These are phyloP conservation scores for Heliosperma pusillum DNA, from an alignment of 148 eudicot species.

Conservation along the genomic window DNA sequence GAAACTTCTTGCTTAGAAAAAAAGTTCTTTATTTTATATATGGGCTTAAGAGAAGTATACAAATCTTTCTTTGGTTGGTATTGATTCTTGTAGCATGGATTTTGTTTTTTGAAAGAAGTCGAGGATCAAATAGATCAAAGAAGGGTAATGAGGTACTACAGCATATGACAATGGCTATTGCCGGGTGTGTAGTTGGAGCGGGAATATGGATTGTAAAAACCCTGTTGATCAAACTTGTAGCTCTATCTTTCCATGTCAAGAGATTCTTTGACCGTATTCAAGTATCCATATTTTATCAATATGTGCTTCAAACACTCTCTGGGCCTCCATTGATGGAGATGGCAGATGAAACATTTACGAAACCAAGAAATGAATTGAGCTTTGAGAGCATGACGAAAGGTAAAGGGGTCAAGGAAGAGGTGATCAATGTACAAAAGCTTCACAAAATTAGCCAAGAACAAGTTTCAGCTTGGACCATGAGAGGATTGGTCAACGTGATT, in stretches of 20 bases:
- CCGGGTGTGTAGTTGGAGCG: slow-evolving; percentile 64
- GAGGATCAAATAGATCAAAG: slow-evolving; percentile 45
- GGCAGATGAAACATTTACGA: slow-evolving; percentile 23
- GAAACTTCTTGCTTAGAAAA: slow-evolving; percentile 61
- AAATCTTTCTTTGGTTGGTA: slow-evolving; percentile 62
- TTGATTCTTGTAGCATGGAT: slow-evolving; percentile 76
- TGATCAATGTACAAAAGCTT: slow-evolving; percentile 73
- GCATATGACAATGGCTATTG: slow-evolving; percentile 61
- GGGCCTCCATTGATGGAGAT: slow-evolving; percentile 47
- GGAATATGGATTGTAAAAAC: slow-evolving; percentile 77
- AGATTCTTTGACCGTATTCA: slow-evolving; percentile 88
- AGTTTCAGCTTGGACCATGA: slow-evolving; percentile 90
- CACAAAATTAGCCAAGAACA: slow-evolving; percentile 64
- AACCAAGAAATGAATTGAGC: slow-evolving; percentile 38
- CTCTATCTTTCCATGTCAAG: slow-evolving; percentile 69
- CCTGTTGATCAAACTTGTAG: slow-evolving; percentile 54
- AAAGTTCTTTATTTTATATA: slow-evolving; percentile 76
- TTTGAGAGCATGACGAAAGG: slow-evolving; percentile 40
- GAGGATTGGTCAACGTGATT: slow-evolving; percentile 61
- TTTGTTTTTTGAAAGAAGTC: slow-evolving; percentile 51
- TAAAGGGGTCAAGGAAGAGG: slow-evolving; percentile 44
- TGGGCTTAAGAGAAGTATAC: slow-evolving; percentile 64
- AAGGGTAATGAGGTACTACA: slow-evolving; percentile 37
- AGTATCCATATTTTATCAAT: slow-evolving; percentile 71
- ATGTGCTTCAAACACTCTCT: slow-evolving; percentile 74